Evolutionary conservation across 495 filamentous ascomycete genomes (phyloP), one percentile per base, ranked within the genome.

Genomic region (Astrothelium subdiscretum): DNA sequence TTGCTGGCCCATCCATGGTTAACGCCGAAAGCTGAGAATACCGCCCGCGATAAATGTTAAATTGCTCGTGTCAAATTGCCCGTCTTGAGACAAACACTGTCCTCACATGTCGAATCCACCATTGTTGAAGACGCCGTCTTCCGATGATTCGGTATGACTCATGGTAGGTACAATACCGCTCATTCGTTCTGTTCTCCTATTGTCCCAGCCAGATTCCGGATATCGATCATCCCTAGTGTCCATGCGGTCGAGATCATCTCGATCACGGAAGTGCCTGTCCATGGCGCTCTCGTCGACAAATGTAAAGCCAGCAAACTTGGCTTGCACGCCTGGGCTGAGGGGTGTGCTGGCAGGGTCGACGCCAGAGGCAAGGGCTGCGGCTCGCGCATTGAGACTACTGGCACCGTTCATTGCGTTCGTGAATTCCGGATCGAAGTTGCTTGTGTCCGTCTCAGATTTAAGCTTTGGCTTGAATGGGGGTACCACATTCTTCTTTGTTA

Each of bases 381-480:
- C 94, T 42, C 91, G 85, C 67, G 92, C 87, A 71, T 97, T 97
- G 64, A 98, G 80, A 0, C 89, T 94, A 0, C 85, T 81, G n/a
- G 87, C 85, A 32, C 81, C 84, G 68, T 91, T 87, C 35, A 97
- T 79, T 8, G 94, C 94, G 65, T 92, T 97, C 51, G 94, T 98
- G 73, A 98, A 98, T 72, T 97, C 95, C 0, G 94, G 94, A 69
- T 98, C 94, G 67, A 98, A 98, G 73, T 98, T 97, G 22, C 91
- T 96, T 2, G 92, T 95, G 70, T 98, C 95, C 3, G 89, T 89
- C 66, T 96, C 90, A 20, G 87, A 91, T 78, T 94, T 94, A 64
- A 98, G 83, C 71, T 94, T 92, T 11, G 94, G 94, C 78, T 97
- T 97, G 80, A 98, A 98, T 0, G 94, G 94, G 0, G 94, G 94